phyloP scores from a whole-genome alignment of 2,329 filamentous ascomycete species.

The Podosphaera aphanis region DNA sequence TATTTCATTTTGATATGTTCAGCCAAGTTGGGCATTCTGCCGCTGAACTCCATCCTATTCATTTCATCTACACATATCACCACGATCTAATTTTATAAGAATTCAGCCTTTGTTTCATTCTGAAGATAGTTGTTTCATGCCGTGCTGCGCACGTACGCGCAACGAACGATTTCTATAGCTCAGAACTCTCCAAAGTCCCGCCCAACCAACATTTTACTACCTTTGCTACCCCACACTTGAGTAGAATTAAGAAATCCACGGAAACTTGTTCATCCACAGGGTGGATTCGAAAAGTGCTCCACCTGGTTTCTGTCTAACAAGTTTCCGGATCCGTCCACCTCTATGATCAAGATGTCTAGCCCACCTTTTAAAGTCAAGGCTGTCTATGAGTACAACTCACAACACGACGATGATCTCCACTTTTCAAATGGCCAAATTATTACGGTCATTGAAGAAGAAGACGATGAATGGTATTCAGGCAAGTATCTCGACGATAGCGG shows the following conservation, averaged over 20 bases:
- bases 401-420: constrained; percentile 82
- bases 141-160: neutral
- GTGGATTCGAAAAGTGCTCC: neutral
- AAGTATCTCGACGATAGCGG: constrained; percentile 63
- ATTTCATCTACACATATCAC: neutral
- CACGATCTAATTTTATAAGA: neutral
- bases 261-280: constrained; percentile 4
- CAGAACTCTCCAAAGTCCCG: constrained; percentile 12
- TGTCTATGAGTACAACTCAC: constrained; percentile 78
- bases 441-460: constrained; percentile 78
- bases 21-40: neutral
- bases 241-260: neutral
- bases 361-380: constrained; percentile 83
- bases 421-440: constrained; percentile 76
- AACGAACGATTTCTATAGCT: neutral
- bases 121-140: neutral
- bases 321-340: constrained; percentile 4
- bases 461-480: constrained; percentile 80
- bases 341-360: constrained; percentile 34
- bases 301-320: neutral
- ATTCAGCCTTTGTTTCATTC: neutral
- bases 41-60: neutral
- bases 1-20: neutral
- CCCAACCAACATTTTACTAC: constrained; percentile 1
- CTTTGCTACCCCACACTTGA: constrained; percentile 8